These are phyloP conservation scores for Sordariomycetes sp. DNA, from an alignment of 2,329 filamentous ascomycete species.

Conservation along the genomic window DNA sequence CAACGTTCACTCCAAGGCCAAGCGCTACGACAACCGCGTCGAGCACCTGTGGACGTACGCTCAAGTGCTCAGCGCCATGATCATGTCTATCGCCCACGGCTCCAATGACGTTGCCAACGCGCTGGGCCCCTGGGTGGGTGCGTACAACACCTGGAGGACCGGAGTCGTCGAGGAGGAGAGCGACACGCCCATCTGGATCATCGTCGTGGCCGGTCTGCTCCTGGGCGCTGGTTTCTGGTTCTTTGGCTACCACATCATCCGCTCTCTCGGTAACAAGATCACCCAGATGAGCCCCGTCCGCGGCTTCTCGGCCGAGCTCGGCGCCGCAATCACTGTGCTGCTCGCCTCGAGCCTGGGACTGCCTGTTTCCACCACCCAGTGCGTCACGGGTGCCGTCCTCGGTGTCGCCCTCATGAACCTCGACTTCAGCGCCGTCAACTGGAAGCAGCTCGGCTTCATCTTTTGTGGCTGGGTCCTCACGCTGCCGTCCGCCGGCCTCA, in stretches of 20 bases:
- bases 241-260: constrained; percentile 57
- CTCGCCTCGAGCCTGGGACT: constrained; percentile 43
- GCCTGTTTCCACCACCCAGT: constrained; percentile 44
- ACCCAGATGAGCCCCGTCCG: constrained; percentile 51
- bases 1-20: constrained; percentile 43
- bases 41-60: constrained; percentile 54
- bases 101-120: constrained; percentile 59
- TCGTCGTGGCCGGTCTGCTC: constrained; percentile 40
- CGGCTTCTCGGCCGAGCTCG: constrained; percentile 52
- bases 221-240: constrained; percentile 50
- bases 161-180: constrained; percentile 34
- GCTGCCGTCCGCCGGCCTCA: constrained; percentile 35
- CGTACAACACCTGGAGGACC: constrained; percentile 50
- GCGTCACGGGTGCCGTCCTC: constrained; percentile 39
- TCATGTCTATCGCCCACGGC: constrained; percentile 56
- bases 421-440: constrained; percentile 37
- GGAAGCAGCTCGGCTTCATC: constrained; percentile 34
- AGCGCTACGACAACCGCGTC: constrained; percentile 46
- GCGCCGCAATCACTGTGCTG: constrained; percentile 52
- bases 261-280: constrained; percentile 50
- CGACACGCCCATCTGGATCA: constrained; percentile 49
- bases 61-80: constrained; percentile 50
- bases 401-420: constrained; percentile 40
- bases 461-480: constrained; percentile 41
- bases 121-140: constrained; percentile 52